These are phyloP conservation scores for Salvia rosmarinus DNA, from an alignment of 257 asterid genomes.

Conservation along the genomic window DNA sequence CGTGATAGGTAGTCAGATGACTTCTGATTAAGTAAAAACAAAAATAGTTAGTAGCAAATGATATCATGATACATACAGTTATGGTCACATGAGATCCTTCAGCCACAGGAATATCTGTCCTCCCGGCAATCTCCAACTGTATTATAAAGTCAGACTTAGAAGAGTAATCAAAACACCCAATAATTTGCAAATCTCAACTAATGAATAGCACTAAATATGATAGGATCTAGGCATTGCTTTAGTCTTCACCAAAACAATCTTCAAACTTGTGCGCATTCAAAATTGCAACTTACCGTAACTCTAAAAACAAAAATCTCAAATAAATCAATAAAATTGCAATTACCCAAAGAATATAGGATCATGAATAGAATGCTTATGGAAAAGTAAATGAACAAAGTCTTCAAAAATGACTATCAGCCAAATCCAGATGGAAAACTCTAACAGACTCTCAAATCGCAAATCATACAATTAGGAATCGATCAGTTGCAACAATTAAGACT, in stretches of 20 bases:
- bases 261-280: background rate
- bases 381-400: too few relatives aligned
- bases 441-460: constrained; percentile 16
- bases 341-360: too few relatives aligned
- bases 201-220: background rate
- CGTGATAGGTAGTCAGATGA: background rate
- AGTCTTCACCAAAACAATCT: constrained; percentile 6
- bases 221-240: constrained; percentile 9
- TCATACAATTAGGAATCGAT: constrained; percentile 1
- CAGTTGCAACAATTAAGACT: constrained; percentile 5
- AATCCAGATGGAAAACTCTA: constrained; percentile 1
- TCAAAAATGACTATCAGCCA: background rate
- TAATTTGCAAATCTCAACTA: constrained; percentile 11
- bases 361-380: background rate
- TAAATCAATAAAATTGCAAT: too few relatives aligned
- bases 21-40: constrained; percentile 17
- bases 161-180: constrained; percentile 24
- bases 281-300: constrained; percentile 6
- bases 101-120: constrained; percentile 95
- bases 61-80: constrained; percentile 57
- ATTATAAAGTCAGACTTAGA: constrained; percentile 21
- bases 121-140: constrained; percentile 91
- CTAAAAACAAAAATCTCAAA: too few relatives aligned
- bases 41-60: background rate
- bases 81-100: constrained; percentile 98